phyloP scores from a whole-genome alignment of 148 eudicot species.

The Vaccinium macrocarpon region DNA sequence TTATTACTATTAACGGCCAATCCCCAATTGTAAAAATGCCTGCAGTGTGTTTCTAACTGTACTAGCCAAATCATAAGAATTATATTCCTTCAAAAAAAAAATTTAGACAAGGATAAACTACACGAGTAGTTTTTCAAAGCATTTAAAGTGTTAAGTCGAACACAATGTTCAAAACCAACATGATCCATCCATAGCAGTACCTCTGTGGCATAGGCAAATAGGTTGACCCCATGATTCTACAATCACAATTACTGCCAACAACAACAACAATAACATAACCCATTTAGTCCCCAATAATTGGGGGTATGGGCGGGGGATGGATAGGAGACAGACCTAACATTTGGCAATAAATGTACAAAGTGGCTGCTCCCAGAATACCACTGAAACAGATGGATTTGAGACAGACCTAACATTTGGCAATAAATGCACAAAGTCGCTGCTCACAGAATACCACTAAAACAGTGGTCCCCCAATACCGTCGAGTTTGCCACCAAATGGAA shows the following conservation, averaged over 20 bases:
- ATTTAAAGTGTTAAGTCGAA: background rate
- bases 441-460: no score
- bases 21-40: background rate
- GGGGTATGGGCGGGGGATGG: no score
- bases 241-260: background rate
- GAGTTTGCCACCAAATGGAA: slow-evolving; percentile 7
- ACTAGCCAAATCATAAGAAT: background rate
- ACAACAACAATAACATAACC: no score
- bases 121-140: background rate
- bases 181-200: background rate
- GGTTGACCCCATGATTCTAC: background rate
- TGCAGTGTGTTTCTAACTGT: background rate
- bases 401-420: no score
- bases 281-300: no score
- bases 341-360: no score
- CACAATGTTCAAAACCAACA: background rate
- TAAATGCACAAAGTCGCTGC: no score
- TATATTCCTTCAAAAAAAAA: background rate
- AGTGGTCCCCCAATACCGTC: no score
- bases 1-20: background rate
- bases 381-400: no score
- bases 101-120: background rate
- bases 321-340: no score
- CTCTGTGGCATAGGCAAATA: background rate
- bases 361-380: no score